Percentiles rank a stretch among this genome's conserved stretches.
These are phyloP conservation scores for Fusarium musae DNA, from an alignment of 2,329 filamentous ascomycete genomes.

Conservation along the genomic window DNA sequence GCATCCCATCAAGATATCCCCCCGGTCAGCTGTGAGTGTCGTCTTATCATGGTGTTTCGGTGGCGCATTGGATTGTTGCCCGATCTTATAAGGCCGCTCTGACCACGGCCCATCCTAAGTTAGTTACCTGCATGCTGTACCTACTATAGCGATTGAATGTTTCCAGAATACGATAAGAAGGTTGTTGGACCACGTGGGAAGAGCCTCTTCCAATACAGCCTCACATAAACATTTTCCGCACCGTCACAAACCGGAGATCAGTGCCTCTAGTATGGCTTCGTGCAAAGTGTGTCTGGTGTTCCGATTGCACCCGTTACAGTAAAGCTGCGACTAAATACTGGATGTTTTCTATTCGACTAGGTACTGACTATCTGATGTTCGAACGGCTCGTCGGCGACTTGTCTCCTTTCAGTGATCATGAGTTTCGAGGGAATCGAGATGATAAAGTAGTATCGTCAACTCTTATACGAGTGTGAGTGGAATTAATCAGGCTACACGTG, in stretches of 20 bases:
- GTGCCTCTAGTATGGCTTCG: too few species aligned
- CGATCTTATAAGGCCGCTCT: rapidly evolving
- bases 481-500: background rate
- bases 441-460: background rate
- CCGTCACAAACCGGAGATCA: rapidly evolving
- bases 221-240: rapidly evolving
- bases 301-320: rapidly evolving
- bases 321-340: rapidly evolving
- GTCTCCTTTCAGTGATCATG: too few species aligned
- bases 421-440: rapidly evolving
- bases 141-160: background rate
- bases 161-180: background rate
- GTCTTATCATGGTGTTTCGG: background rate
- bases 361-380: background rate
- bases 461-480: background rate
- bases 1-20: background rate
- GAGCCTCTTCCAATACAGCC: background rate
- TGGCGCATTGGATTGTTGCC: too few species aligned
- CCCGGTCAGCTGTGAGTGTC: background rate
- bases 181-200: background rate
- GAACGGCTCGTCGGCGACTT: background rate
- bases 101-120: too few species aligned
- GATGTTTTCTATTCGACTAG: background rate
- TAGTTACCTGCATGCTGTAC: background rate
- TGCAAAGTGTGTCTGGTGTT: too few species aligned